Evolutionary conservation across 2,329 filamentous ascomycete species (phyloP).

Genomic region (Ophiostoma populinum): DNA sequence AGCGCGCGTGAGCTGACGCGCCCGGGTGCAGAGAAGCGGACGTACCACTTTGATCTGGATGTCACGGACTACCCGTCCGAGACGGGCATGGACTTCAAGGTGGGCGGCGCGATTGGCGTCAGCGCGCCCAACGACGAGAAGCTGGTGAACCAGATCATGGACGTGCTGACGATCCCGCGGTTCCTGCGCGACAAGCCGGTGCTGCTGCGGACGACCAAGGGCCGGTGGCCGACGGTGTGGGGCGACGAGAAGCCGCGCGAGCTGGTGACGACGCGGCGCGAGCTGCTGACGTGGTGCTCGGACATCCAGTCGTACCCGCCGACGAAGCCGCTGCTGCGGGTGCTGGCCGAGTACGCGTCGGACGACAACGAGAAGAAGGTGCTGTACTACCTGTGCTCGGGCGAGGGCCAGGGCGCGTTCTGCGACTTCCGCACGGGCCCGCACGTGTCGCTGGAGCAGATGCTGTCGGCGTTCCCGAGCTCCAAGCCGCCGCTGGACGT

Average conservation of each 20-base stretch:
- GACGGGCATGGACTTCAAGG: conserved; percentile 78
- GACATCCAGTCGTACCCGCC: conserved; percentile 88
- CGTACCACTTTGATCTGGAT: conserved; percentile 93
- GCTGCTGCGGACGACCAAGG: conserved; percentile 57
- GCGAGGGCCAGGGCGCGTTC: conserved; percentile 80
- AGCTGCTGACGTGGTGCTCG: conserved; percentile 88
- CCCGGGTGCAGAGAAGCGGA: conserved; percentile 83
- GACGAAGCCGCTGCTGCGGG: conserved; percentile 68
- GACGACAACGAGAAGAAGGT: conserved; percentile 78
- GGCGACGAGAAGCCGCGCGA: conserved; percentile 74
- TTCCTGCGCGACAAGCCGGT: conserved; percentile 74
- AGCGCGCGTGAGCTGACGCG: conserved; percentile 74
- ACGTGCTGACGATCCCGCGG: conserved; percentile 63
- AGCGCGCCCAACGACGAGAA: conserved; percentile 68
- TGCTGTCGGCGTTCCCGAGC: conserved; percentile 83
- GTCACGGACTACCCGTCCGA: conserved; percentile 82
- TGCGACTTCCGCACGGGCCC: conserved; percentile 87
- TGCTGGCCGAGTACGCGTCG: conserved; percentile 70
- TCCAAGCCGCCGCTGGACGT: conserved; percentile 72
- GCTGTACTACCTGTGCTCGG: conserved; percentile 68
- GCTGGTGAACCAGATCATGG: conserved; percentile 68
- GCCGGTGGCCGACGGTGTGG: conserved; percentile 96
- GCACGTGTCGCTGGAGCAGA: conserved; percentile 68
- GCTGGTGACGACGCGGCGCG: conserved; percentile 75
- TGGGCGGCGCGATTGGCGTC: conserved; percentile 87